Evolutionary conservation across 225 moss, liverwort and hornwort genomes (phyloP).

Genomic region (Polytrichum formosum): DNA sequence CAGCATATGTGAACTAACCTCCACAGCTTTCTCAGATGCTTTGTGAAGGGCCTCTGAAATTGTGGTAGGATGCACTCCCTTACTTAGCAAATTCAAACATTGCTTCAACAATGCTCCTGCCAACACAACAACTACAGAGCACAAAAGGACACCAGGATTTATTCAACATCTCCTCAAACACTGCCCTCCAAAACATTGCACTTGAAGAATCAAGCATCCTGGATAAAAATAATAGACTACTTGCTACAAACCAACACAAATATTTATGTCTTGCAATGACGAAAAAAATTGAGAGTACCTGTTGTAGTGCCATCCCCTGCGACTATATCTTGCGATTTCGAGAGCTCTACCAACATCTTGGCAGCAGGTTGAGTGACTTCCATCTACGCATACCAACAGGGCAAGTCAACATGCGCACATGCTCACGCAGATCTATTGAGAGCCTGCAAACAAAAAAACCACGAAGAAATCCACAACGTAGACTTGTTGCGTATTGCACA

Average conservation of each 20-base stretch:
- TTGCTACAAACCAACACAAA: no score
- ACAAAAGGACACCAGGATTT: not conserved
- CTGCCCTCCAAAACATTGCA: not conserved
- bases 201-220: no score
- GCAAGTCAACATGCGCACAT: not conserved
- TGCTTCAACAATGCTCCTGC: conserved; percentile 96
- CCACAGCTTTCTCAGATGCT: conserved; percentile 82
- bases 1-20: conserved; percentile 39
- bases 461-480: no score
- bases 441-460: no score
- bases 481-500: no score
- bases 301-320: conserved; percentile 96
- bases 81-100: conserved; percentile 70
- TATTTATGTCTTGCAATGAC: no score
- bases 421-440: no score
- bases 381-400: conserved; percentile 52
- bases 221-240: no score
- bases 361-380: conserved; percentile 94
- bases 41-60: conserved; percentile 92
- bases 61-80: conserved; percentile 95
- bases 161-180: not conserved
- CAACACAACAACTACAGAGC: conserved; percentile 81
- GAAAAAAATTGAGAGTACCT: conserved; percentile 31
- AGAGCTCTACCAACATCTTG: conserved; percentile 95
- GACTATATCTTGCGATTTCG: conserved; percentile 97